Percentiles rank a stretch among this genome's conserved stretches.
These are phyloP conservation scores for Staphylotrichum tortipilum DNA, from an alignment of 495 filamentous ascomycete species.

Conservation along the genomic window DNA sequence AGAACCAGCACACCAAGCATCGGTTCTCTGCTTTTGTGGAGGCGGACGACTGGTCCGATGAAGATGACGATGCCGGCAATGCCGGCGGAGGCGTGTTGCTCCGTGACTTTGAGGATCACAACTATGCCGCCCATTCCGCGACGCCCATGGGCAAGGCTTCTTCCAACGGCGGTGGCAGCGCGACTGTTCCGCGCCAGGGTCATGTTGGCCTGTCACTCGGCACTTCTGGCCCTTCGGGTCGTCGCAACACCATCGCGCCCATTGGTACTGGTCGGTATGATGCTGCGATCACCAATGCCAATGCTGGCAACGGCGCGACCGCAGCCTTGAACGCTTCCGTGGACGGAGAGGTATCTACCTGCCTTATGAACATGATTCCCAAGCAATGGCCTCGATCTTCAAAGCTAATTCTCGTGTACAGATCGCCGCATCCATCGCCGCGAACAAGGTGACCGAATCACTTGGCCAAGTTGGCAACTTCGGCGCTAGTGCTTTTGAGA, in stretches of 20 bases:
- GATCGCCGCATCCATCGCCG: background rate
- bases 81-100: slow-evolving; percentile 7
- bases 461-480: background rate
- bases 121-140: background rate
- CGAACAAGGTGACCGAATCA: background rate
- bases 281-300: background rate
- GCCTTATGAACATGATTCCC: background rate
- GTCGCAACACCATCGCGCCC: slow-evolving; percentile 5
- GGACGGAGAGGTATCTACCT: background rate
- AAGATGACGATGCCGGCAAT: no score
- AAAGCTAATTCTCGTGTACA: background rate
- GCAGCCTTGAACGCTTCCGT: background rate
- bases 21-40: background rate
- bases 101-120: slow-evolving; percentile 6
- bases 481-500: background rate
- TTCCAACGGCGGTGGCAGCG: no score
- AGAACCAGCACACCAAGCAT: background rate
- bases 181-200: no score
- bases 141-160: background rate
- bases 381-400: no score
- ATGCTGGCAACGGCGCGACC: background rate
- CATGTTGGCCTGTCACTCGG: no score
- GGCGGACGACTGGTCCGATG: slow-evolving; percentile 8
- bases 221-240: background rate
- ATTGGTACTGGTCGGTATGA: slow-evolving; percentile 5